Conservation (phyloP, 768 basidiomycete genomes). For the Boletus sp. region DNA sequence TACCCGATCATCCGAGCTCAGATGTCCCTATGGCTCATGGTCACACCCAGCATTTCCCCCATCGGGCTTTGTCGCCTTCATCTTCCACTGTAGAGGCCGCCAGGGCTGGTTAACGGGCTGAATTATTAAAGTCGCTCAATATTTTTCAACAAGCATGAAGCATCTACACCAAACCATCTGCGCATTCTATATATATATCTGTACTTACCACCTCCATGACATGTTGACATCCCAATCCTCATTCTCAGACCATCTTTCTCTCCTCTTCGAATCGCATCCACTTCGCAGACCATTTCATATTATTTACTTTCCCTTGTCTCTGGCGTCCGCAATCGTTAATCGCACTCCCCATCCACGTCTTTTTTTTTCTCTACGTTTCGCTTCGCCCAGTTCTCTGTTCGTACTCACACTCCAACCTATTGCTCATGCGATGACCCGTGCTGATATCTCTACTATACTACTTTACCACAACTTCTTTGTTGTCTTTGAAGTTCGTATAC, state of each 20-base stretch:
- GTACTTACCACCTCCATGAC: constrained; percentile 36
- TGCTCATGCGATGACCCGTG: constrained; percentile 27
- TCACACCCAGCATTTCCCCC: constrained; percentile 37
- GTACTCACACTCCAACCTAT: constrained; percentile 26
- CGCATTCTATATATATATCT: constrained; percentile 39
- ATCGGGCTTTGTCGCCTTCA: constrained; percentile 37
- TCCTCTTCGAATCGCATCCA: constrained; percentile 28
- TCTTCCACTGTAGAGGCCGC: constrained; percentile 38
- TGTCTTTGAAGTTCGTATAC: constrained; percentile 21
- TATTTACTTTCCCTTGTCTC: constrained; percentile 26
- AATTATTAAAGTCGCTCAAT: constrained; percentile 38
- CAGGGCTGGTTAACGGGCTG: constrained; percentile 38
- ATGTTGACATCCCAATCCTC: constrained; percentile 32
- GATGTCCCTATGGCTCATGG: constrained; percentile 31
- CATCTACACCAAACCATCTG: constrained; percentile 39
- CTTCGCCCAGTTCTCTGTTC: constrained; percentile 15
- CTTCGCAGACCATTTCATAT: constrained; percentile 28
- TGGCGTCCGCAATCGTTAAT: constrained; percentile 29
- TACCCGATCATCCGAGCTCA: constrained; percentile 35
- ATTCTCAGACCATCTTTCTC: constrained; percentile 20
- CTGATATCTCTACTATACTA: constrained; percentile 35
- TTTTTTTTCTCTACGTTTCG: constrained; percentile 10
- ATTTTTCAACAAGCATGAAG: constrained; percentile 38
- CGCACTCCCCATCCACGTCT: constrained; percentile 23
- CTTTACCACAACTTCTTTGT: constrained; percentile 24